These are phyloP conservation scores for Phaeosphaeria sp. DNA, from an alignment of 2,329 filamentous ascomycete species.

Conservation along the genomic window DNA sequence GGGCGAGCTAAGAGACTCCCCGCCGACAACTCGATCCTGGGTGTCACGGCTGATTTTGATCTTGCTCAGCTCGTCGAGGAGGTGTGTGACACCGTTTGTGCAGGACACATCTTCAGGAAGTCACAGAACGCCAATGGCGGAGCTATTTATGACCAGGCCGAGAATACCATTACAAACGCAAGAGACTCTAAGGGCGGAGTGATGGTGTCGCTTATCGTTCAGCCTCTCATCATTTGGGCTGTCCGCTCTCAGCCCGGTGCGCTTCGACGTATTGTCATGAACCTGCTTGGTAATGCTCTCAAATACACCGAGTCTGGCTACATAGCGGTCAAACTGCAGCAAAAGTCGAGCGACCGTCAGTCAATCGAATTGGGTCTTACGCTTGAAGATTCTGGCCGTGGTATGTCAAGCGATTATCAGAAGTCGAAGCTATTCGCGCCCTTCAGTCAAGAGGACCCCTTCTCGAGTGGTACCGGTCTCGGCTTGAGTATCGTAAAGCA, in stretches of 20 bases:
- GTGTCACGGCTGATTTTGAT: conserved; percentile 39
- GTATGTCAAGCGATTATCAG: conserved; percentile 45
- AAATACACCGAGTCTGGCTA: conserved; percentile 45
- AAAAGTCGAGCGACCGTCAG: conserved; percentile 16
- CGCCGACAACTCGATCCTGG: conserved; percentile 37
- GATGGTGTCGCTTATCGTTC: conserved; percentile 37
- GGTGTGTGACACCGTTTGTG: conserved; percentile 61
- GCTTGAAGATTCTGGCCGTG: conserved; percentile 44
- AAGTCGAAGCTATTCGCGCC: conserved; percentile 39
- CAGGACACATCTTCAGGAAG: conserved; percentile 55
- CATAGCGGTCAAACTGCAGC: conserved; percentile 33
- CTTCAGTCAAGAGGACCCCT: conserved; percentile 46
- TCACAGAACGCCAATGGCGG: conserved; percentile 28
- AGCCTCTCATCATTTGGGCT: conserved; percentile 35
- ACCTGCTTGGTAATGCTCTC: conserved; percentile 43
- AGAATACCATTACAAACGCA: conserved; percentile 17
- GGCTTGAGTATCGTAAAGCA: conserved; percentile 46
- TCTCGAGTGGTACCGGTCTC: conserved; percentile 41
- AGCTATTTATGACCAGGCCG: conserved; percentile 33
- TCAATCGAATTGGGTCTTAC: conserved; percentile 41
- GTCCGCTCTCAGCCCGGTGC: conserved; percentile 42
- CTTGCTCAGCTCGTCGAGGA: conserved; percentile 53
- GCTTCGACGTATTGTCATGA: conserved; percentile 43
- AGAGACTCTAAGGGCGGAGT: conserved; percentile 30
- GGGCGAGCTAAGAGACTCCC: conserved; percentile 32